A percentile compares a stretch with the other conserved stretches of the same genome.
Conservation (phyloP, 495 filamentous ascomycete species). For the Penicillium egyptiacum region DNA sequence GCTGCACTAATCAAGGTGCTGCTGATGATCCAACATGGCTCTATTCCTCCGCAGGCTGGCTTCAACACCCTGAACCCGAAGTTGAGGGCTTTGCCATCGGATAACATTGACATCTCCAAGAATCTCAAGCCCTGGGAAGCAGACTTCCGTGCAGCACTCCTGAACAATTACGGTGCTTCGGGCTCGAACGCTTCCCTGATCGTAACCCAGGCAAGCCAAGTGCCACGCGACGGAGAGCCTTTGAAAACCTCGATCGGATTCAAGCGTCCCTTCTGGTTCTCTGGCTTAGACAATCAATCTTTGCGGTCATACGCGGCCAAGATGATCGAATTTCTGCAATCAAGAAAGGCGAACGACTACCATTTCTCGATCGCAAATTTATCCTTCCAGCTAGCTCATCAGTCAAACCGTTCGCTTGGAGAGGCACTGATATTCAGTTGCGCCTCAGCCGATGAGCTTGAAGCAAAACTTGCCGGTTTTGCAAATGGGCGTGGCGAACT, state of each 20-base stretch:
- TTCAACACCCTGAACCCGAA: not conserved
- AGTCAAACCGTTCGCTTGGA: not conserved
- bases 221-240: not conserved
- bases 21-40: not conserved
- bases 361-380: not conserved
- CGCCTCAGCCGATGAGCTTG: not conserved
- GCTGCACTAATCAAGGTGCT: not conserved
- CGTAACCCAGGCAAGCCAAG: constrained; percentile 21
- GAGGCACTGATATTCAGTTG: not conserved
- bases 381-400: not conserved
- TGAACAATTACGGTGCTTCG: constrained; percentile 50
- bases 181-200: constrained; percentile 43
- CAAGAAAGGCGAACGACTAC: not conserved
- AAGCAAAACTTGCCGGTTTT: not conserved
- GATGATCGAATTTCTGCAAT: not conserved
- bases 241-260: not conserved
- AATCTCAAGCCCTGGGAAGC: constrained; percentile 1
- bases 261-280: not conserved
- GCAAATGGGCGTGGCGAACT: not conserved
- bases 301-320: not conserved
- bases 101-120: not conserved
- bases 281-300: not conserved
- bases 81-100: not conserved
- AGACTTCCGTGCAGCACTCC: constrained; percentile 36
- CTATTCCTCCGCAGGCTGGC: not conserved